Conservation (phyloP, 108 stramenopile species). For the Pseudonitzschia pungens region DNA sequence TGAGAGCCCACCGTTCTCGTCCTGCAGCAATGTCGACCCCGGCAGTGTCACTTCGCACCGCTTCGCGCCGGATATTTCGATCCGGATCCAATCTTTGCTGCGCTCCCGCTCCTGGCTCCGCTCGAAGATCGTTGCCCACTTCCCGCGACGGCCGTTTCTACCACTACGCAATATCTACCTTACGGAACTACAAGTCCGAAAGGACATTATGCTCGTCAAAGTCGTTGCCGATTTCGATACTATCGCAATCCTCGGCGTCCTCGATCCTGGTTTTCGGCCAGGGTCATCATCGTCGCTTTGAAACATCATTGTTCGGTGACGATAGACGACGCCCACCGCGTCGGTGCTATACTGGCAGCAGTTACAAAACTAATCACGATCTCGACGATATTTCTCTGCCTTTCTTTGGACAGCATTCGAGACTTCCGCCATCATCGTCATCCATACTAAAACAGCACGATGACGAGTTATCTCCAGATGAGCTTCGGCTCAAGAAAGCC, state of each 20-base stretch:
- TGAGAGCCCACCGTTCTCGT: not conserved
- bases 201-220: not conserved
- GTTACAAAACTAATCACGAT: not conserved
- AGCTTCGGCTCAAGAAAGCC: slow-evolving; percentile 19
- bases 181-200: not conserved
- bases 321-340: not conserved
- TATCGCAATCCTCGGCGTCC: not conserved
- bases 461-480: slow-evolving; percentile 10
- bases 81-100: slow-evolving; percentile 5
- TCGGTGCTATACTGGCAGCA: not conserved
- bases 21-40: not conserved
- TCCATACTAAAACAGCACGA: slow-evolving; percentile 23
- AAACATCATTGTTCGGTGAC: not conserved
- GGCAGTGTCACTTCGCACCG: not conserved
- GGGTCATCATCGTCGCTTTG: not conserved
- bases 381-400: not conserved
- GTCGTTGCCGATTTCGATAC: not conserved
- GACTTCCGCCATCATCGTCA: slow-evolving; percentile 15
- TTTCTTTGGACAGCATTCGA: slow-evolving; percentile 16
- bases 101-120: not conserved
- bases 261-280: not conserved
- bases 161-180: not conserved
- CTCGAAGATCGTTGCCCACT: not conserved
- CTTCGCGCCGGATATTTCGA: slow-evolving; percentile 3
- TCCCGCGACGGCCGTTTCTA: not conserved